These are phyloP conservation scores for Meyerozyma guilliermondii DNA, from an alignment of 1,139 yeast species.

Conservation along the genomic window DNA sequence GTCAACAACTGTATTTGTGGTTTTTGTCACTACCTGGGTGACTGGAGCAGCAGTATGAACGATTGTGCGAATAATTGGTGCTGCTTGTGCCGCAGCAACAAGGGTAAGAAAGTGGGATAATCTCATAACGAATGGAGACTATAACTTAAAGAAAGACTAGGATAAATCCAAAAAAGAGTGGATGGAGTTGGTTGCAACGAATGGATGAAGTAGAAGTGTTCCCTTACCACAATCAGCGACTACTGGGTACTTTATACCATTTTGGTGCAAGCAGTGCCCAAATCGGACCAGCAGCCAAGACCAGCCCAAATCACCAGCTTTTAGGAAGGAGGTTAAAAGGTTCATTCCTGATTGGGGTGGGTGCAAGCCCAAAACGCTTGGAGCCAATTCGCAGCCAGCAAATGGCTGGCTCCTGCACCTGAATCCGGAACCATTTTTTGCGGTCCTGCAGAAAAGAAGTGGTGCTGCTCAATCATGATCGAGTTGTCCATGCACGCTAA, in stretches of 20 bases:
- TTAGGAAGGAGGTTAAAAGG: background rate
- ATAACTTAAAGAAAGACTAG: slow-evolving; percentile 1
- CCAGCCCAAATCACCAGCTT: background rate
- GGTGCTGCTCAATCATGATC: too few species aligned
- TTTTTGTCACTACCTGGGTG: slow-evolving; percentile 21
- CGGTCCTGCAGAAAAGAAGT: background rate
- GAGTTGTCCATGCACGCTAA: too few species aligned
- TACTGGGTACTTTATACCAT: background rate
- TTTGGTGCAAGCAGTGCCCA: background rate
- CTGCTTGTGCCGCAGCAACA: slow-evolving; percentile 22
- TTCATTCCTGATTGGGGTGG: background rate
- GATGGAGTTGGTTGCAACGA: background rate
- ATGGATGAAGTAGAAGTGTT: background rate
- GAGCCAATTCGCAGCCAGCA: slow-evolving; percentile 1
- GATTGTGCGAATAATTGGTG: slow-evolving; percentile 24
- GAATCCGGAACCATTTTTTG: background rate
- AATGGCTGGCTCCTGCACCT: slow-evolving; percentile 1
- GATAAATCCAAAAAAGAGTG: slow-evolving; percentile 1
- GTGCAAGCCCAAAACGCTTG: background rate
- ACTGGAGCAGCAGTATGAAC: slow-evolving; percentile 28
- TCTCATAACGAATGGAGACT: slow-evolving; percentile 2
- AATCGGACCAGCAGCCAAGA: background rate
- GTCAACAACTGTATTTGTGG: slow-evolving; percentile 15
- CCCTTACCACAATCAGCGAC: background rate
- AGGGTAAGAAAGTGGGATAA: slow-evolving; percentile 13